Evolutionary conservation across 345 rosid genomes (phyloP).

Genomic region (Citrus mangshanensis): DNA sequence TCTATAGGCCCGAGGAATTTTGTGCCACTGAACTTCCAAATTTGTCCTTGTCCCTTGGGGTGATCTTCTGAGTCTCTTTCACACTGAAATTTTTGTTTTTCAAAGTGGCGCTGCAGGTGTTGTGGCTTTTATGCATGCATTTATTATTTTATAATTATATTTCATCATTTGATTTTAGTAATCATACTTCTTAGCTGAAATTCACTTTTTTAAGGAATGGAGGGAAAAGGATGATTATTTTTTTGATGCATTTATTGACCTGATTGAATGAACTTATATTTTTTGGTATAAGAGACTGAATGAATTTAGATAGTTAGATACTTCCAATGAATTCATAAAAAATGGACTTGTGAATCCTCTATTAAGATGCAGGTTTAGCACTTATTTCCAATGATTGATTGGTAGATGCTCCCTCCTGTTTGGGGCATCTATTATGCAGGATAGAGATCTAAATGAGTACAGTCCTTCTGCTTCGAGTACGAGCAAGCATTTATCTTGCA

Average conservation of each 20-base stretch:
- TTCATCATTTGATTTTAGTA: too few species aligned
- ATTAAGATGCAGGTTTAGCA: slow-evolving; percentile 54
- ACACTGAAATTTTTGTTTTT: not conserved
- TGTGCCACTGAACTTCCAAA: not conserved
- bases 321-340: not conserved
- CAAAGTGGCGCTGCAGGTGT: too few species aligned
- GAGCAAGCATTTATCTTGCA: slow-evolving; percentile 69
- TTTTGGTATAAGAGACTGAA: not conserved
- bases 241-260: not conserved
- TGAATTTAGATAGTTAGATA: not conserved
- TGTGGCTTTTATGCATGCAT: not conserved
- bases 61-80: not conserved
- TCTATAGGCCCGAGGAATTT: not conserved
- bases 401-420: slow-evolving; percentile 95
- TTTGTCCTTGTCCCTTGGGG: not conserved
- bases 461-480: slow-evolving; percentile 67
- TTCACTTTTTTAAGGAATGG: not conserved
- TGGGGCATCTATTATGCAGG: slow-evolving; percentile 98
- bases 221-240: not conserved
- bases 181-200: not conserved
- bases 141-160: not conserved
- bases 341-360: slow-evolving; percentile 15
- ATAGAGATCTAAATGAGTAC: slow-evolving; percentile 74
- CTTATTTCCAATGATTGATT: slow-evolving; percentile 93
- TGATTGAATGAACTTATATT: not conserved